Base-by-base conservation (phyloP, 1,139 yeast genomes). In the Lodderomyces metapsilosis region DNA sequence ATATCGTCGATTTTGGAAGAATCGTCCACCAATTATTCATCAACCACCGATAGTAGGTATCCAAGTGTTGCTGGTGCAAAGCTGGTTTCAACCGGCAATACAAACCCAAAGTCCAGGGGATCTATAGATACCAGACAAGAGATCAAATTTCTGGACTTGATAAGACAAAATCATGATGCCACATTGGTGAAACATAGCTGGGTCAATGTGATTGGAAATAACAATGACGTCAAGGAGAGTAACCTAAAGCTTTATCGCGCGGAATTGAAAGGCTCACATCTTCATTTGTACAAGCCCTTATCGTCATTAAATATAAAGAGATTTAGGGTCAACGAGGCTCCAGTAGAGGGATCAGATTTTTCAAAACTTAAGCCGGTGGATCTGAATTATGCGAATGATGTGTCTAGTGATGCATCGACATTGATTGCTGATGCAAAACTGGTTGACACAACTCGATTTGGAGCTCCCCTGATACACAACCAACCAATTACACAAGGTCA, bases 201-300 rank as follows among this genome's bases (percentile, higher is more conserved):
- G 76, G 51, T 71, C 32, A 70, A 76, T 54, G 77, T 65, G 18
- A 61, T 69, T 17, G 50, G 35, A 11, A 32, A 20, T 13, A 35
- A 35, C 21, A 57, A 62, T 43, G 73, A 70, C 34, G 70, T 70
- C 42, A 57, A 59, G 41, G 76, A 68, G 35, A 65, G 62, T 17
- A 57, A 63, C 30, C 56, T 74, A 51, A 73, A 72, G 47, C 54
- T 84, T 27, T 78, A 65, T 50, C 69, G 84, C 43, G 85, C 82
- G 0, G 89, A 83, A 56, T 63, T 85, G 48, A 77, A 72, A 51
- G 94, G 94, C 7, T 74, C 87, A 0, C 71, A 71, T 40, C 58
- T 85, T 42, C 70, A 71, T 46, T 56, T 85, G 20, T 82, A 75
- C 62, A 82, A 78, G 52, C 68, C 80, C 6, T 78, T 81, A 1